phyloP scores from a whole-genome alignment of 345 rosid species.

The Acer campestre region DNA sequence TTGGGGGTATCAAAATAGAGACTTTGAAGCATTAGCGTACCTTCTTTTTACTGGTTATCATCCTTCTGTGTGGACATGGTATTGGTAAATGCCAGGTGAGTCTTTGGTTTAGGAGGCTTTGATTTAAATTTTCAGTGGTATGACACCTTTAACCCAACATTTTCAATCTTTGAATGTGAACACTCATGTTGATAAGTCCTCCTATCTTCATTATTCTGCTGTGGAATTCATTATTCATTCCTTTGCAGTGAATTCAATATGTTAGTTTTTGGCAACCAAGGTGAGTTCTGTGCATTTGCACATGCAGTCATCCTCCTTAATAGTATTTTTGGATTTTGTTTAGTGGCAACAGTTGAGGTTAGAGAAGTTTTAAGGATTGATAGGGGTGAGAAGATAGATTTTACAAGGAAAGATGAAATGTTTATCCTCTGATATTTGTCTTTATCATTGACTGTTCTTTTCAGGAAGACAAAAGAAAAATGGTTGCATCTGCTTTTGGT shows the following conservation, averaged over 20 bases:
- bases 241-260: background rate
- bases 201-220: background rate
- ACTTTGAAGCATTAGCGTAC: background rate
- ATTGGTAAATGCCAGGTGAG: background rate
- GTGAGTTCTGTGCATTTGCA: background rate
- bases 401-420: conserved; percentile 1
- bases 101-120: background rate
- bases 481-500: conserved; percentile 99
- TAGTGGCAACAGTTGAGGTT: background rate
- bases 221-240: background rate
- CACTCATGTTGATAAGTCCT: background rate
- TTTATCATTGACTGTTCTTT: conserved; percentile 14
- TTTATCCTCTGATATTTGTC: conserved; percentile 20
- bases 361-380: conserved; percentile 5
- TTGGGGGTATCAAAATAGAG: background rate
- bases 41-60: background rate
- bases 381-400: conserved; percentile 7
- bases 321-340: background rate
- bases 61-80: background rate
- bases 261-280: background rate
- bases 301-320: background rate
- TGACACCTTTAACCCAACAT: background rate
- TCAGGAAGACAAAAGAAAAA: conserved; percentile 91
- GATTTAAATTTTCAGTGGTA: background rate
- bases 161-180: background rate